These are phyloP conservation scores for Ormosia emarginata DNA, from an alignment of 306 rosid genomes.

Conservation along the genomic window DNA sequence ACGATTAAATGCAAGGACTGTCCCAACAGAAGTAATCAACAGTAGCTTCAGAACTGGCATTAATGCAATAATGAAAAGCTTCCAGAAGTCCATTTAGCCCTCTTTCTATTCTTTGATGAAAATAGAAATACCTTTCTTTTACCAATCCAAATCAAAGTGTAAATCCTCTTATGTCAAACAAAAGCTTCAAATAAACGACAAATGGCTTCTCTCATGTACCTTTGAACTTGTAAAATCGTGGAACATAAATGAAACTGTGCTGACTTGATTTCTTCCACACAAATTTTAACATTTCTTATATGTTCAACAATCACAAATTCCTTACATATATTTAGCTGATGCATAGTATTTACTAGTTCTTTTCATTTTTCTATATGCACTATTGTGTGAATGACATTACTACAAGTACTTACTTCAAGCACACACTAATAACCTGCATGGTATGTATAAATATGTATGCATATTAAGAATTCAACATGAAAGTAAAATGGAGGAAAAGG, in stretches of 20 bases:
- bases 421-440: neutral
- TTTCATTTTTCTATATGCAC: too few species aligned
- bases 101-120: neutral
- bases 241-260: too few species aligned
- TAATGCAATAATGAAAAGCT: conserved; percentile 25
- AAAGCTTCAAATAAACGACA: neutral
- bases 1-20: conserved; percentile 20
- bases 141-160: neutral
- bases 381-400: too few species aligned
- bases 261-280: too few species aligned
- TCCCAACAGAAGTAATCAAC: conserved; percentile 24
- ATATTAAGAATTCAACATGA: neutral
- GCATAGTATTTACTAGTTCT: too few species aligned
- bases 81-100: conserved; percentile 23
- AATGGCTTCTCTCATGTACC: neutral
- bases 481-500: neutral
- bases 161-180: neutral
- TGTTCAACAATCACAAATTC: too few species aligned
- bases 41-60: conserved; percentile 27
- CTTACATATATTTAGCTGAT: too few species aligned
- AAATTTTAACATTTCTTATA: too few species aligned
- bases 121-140: neutral
- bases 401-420: too few species aligned
- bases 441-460: neutral
- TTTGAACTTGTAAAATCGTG: too few species aligned